Conservation (phyloP, 306 rosid species). For the Trichosanthes cucumerina region DNA sequence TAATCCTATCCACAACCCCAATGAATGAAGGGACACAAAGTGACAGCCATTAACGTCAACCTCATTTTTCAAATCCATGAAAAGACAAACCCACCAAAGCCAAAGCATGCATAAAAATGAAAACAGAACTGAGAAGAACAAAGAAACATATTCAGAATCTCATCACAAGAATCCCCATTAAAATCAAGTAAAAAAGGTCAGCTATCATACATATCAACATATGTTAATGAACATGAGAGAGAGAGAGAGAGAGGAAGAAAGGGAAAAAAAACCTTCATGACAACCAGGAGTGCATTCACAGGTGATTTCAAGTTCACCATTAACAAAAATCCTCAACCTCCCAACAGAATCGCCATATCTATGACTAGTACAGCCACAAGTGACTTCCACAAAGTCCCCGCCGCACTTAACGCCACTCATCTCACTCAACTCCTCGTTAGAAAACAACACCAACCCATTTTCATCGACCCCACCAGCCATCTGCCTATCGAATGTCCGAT, state of each 20-base stretch:
- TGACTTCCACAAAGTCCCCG: constrained; percentile 68
- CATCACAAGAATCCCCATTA: background rate
- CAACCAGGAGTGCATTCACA: constrained; percentile 99
- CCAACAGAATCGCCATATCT: constrained; percentile 97
- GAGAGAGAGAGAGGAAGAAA: background rate
- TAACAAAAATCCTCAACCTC: constrained; percentile 91
- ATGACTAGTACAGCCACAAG: constrained; percentile 95
- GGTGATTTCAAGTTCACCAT: constrained; percentile 75
- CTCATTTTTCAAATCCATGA: constrained; percentile 14
- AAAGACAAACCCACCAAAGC: background rate
- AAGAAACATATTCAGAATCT: background rate
- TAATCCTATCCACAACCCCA: background rate
- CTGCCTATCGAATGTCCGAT: constrained; percentile 6
- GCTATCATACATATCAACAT: background rate
- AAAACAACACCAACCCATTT: constrained; percentile 50
- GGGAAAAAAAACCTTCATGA: constrained; percentile 77
- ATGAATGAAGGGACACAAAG: constrained; percentile 8
- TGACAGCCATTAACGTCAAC: constrained; percentile 53
- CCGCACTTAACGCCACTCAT: constrained; percentile 69
- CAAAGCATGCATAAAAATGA: constrained; percentile 27
- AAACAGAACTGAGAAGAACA: constrained; percentile 14
- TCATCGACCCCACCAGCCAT: constrained; percentile 63
- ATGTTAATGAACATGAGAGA: background rate
- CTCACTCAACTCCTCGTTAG: constrained; percentile 79
- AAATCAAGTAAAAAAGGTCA: background rate